A percentile compares a stretch with the other conserved stretches of the same genome.
These are phyloP conservation scores for Chrysosporium keratinophilum DNA, from an alignment of 2,329 filamentous ascomycete species.

Conservation along the genomic window DNA sequence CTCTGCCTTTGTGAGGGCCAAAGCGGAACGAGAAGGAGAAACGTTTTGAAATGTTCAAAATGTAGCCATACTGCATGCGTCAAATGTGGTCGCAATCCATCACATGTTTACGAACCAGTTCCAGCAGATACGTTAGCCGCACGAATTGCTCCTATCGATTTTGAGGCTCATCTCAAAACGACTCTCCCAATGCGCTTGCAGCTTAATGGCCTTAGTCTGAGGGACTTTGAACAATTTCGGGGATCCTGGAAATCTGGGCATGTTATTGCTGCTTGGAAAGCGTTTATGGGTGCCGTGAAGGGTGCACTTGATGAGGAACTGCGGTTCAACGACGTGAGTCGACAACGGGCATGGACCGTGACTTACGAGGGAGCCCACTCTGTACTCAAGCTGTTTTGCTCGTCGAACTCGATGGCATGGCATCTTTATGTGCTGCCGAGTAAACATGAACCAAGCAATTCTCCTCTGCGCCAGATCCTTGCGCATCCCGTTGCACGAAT, in stretches of 20 bases:
- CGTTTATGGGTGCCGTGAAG: conserved; percentile 8
- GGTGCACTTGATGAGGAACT: conserved; percentile 27
- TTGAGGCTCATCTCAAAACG: conserved; percentile 36
- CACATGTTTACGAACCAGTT: conserved; percentile 35
- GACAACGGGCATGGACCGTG: conserved; percentile 35
- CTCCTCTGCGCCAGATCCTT: conserved; percentile 35
- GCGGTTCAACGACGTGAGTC: conserved; percentile 25
- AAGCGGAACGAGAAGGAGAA: conserved; percentile 27
- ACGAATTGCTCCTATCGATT: conserved; percentile 35
- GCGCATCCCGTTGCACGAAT: conserved; percentile 41
- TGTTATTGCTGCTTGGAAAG: conserved; percentile 10
- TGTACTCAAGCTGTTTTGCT: conserved; percentile 33
- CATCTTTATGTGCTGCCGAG: conserved; percentile 40
- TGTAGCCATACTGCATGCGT: conserved; percentile 49
- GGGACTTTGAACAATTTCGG: conserved; percentile 20
- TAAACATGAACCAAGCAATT: conserved; percentile 29
- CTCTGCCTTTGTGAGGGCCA: conserved; percentile 51
- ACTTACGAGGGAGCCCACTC: conserved; percentile 33
- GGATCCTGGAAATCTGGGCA: conserved; percentile 2
- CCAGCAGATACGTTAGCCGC: conserved; percentile 22
- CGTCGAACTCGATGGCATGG: conserved; percentile 34
- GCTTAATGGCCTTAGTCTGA: conserved; percentile 24
- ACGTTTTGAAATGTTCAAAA: conserved; percentile 40
- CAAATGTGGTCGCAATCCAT: conserved; percentile 46
- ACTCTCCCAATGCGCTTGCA: conserved; percentile 35